These are phyloP conservation scores for Amniculicola lignicola DNA, from an alignment of 495 filamentous ascomycete genomes.

Conservation along the genomic window DNA sequence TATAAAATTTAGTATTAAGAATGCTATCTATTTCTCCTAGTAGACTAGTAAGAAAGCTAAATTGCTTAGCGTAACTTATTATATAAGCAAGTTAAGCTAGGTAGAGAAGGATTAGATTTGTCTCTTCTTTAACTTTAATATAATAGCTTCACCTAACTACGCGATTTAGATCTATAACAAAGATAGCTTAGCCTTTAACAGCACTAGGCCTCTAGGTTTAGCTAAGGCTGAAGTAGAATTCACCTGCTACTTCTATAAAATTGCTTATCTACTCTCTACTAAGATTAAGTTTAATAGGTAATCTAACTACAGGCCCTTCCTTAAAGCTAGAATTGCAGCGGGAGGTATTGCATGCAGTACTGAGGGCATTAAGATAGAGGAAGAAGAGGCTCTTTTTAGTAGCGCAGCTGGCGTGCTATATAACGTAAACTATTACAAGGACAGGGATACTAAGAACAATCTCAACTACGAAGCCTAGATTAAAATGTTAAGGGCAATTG, in stretches of 20 bases:
- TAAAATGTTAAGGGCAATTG: slow-evolving; percentile 59
- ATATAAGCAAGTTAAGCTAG: slow-evolving; percentile 50
- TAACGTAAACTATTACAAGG: slow-evolving; percentile 63
- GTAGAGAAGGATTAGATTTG: slow-evolving; percentile 56
- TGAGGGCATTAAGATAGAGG: slow-evolving; percentile 61
- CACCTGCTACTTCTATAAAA: slow-evolving; percentile 54
- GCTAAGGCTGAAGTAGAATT: slow-evolving; percentile 62
- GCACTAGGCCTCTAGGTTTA: slow-evolving; percentile 60
- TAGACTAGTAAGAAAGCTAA: slow-evolving; percentile 68
- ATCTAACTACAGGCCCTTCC: slow-evolving; percentile 68
- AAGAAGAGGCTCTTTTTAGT: slow-evolving; percentile 56
- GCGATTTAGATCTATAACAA: slow-evolving; percentile 68
- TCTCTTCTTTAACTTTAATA: slow-evolving; percentile 73
- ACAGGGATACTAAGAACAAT: slow-evolving; percentile 58
- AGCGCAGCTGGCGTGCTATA: slow-evolving; percentile 58
- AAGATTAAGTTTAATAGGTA: slow-evolving; percentile 62
- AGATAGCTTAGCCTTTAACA: slow-evolving; percentile 62
- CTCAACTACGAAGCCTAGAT: slow-evolving; percentile 59
- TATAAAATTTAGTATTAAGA: slow-evolving; percentile 55
- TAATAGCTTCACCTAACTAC: slow-evolving; percentile 74
- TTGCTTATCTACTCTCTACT: slow-evolving; percentile 42
- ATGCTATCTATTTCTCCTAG: slow-evolving; percentile 66
- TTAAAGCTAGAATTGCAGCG: slow-evolving; percentile 59
- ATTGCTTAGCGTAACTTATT: slow-evolving; percentile 59
- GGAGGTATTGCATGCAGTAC: slow-evolving; percentile 71